Evolutionary conservation across 164 flowering plant species (phyloP), one percentile per base, ranked within the genome.

Genomic region (Tinospora cordifolia): DNA sequence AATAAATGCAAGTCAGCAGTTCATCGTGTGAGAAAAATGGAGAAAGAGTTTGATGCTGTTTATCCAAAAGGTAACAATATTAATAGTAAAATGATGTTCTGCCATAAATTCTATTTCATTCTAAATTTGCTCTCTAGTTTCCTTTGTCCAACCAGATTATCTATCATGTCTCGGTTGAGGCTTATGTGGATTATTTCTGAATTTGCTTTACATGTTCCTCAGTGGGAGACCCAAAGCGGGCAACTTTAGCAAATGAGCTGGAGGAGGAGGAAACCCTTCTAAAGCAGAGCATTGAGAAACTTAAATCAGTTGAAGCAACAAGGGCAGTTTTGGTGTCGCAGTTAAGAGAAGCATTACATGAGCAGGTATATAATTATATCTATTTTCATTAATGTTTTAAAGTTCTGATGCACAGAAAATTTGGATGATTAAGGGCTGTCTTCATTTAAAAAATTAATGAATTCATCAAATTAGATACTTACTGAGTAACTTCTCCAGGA

Each of bases 211-310:
- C 49, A 75, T 75, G 7, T 68, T 73, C 63, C 79, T 66, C 85
- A 93, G 96, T 71, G 41, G 89, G 88, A 68, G 91, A 94, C 76
- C 90, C 96, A 67, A 81, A 81, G 72, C 78, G 90, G 22, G 81
- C 84, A 70, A 75, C 79, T 57, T 80, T 94, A 73, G 80, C 89
- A 25, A 83, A 82, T 71, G 91, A 90, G 75, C 79, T 94, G 66
- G 88, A 85, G 78, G 95, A 88, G 71, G 88, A 91, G 68, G 97
- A 91, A 74, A 83, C 73, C 69, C 8, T 76, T 76, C 75, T 94
- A 78, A 88, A 86, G 58, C 81, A 86, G 69, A 84, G 91, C 69
- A 80, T 94, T 68, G 97, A 92, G 76, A 90, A 92, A 78, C 95
- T 94, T 64, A 84, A 89, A 80, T 78, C 80, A 65, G 81, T 84